Evolutionary conservation across 768 basidiomycete genomes (phyloP).

Genomic region (Hericium erinaceus): DNA sequence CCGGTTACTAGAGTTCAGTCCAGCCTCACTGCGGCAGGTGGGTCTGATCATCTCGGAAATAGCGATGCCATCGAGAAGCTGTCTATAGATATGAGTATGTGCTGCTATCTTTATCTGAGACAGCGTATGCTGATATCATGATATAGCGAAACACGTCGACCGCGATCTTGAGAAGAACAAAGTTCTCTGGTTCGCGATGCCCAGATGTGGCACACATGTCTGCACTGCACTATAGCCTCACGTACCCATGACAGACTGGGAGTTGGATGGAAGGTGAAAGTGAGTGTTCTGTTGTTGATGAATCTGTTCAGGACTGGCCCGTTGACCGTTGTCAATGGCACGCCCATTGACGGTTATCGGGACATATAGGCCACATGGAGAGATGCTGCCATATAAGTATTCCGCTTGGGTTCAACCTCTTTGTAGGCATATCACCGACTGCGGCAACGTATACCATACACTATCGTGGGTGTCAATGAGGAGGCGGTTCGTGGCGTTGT

Average conservation of each 20-base stretch:
- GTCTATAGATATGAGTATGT: conserved; percentile 58
- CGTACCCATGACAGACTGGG: conserved; percentile 33
- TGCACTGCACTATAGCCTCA: conserved; percentile 45
- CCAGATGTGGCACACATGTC: conserved; percentile 47
- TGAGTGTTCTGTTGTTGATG: no score
- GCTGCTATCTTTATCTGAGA: not conserved
- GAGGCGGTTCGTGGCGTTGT: no score
- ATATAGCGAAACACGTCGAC: conserved; percentile 68
- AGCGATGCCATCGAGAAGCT: conserved; percentile 54
- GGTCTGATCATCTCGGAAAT: conserved; percentile 33
- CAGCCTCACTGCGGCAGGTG: conserved; percentile 56
- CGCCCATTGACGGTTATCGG: no score
- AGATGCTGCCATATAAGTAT: no score
- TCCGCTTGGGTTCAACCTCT: no score
- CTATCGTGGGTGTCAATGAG: no score
- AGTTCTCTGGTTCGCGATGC: conserved; percentile 84
- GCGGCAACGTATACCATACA: no score
- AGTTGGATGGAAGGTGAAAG: no score
- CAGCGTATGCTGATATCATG: not conserved
- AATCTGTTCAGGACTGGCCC: no score
- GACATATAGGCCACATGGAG: no score
- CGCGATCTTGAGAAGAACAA: conserved; percentile 76
- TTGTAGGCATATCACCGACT: no score
- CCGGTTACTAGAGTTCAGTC: conserved; percentile 36
- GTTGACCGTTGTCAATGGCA: no score